phyloP scores from a whole-genome alignment of 179 eudicot species.

The Pouteria campechiana region DNA sequence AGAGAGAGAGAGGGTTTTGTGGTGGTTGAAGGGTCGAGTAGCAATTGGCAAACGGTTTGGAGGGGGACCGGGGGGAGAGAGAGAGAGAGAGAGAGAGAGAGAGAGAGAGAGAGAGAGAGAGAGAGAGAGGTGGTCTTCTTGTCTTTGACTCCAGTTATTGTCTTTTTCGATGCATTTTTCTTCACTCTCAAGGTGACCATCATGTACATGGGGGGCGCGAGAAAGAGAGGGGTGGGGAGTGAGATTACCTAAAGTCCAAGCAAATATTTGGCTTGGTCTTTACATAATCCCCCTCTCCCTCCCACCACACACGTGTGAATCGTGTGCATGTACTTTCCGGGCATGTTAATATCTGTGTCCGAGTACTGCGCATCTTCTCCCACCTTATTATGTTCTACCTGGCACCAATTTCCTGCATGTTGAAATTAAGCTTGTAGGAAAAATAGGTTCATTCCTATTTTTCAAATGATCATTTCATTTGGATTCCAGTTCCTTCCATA shows the following conservation, averaged over 20 bases:
- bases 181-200: conserved; percentile 50
- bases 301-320: too few relatives aligned
- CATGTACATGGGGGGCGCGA: conserved; percentile 17
- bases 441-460: too few relatives aligned
- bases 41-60: conserved; percentile 10
- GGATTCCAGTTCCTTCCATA: too few relatives aligned
- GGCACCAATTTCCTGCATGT: too few relatives aligned
- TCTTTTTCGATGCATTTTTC: conserved; percentile 23
- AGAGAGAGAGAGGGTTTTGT: conserved; percentile 1
- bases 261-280: conserved; percentile 43
- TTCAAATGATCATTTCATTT: too few relatives aligned
- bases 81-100: conserved; percentile 7
- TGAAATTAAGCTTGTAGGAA: too few relatives aligned
- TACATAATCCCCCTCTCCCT: conserved; percentile 16
- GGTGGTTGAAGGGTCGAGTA: conserved; percentile 10
- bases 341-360: too few relatives aligned
- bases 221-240: too few relatives aligned
- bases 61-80: conserved; percentile 8
- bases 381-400: too few relatives aligned
- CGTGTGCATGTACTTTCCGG: too few relatives aligned
- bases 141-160: conserved; percentile 28
- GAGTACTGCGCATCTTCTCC: too few relatives aligned
- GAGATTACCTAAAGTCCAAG: too few relatives aligned
- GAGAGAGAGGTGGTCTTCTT: conserved; percentile 20
- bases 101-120: conserved; percentile 1